Conservation (phyloP, 176 grass and related monocot genomes). For the Bolboschoenus planiculmis region DNA sequence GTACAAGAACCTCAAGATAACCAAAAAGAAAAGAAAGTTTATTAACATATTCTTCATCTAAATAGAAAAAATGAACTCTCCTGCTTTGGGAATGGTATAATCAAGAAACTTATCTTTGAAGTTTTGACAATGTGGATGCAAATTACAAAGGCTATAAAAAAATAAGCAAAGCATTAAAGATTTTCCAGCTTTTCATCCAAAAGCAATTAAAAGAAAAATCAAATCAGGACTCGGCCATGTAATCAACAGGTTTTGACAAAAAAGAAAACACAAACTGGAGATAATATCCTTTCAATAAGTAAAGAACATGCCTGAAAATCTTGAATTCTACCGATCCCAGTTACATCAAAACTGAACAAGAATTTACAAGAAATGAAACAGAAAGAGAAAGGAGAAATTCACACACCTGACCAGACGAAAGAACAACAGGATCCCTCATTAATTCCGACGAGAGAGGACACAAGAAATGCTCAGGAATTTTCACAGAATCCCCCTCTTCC, state of each 20-base stretch:
- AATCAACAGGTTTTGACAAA: background rate
- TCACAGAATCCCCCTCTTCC: background rate
- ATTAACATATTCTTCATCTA: background rate
- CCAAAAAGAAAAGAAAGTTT: background rate
- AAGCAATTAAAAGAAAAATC: background rate
- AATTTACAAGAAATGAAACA: background rate
- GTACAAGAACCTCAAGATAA: background rate
- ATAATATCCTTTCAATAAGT: background rate
- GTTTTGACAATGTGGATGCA: background rate
- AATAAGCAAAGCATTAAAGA: background rate
- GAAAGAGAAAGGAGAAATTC: conserved; percentile 2
- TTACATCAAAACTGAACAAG: background rate
- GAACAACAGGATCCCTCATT: conserved; percentile 76
- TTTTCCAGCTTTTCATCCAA: background rate
- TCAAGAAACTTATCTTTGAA: background rate
- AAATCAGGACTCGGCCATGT: background rate
- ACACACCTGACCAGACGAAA: conserved; percentile 71
- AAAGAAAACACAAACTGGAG: background rate
- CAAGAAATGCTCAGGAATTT: conserved; percentile 45
- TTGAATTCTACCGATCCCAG: background rate
- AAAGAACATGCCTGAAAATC: background rate
- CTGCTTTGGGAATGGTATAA: background rate
- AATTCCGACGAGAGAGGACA: conserved; percentile 68
- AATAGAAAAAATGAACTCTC: background rate
- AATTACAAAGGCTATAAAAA: background rate